Base-by-base conservation (phyloP, 1,284 basidiomycete species). In the Tylopilus sp. region DNA sequence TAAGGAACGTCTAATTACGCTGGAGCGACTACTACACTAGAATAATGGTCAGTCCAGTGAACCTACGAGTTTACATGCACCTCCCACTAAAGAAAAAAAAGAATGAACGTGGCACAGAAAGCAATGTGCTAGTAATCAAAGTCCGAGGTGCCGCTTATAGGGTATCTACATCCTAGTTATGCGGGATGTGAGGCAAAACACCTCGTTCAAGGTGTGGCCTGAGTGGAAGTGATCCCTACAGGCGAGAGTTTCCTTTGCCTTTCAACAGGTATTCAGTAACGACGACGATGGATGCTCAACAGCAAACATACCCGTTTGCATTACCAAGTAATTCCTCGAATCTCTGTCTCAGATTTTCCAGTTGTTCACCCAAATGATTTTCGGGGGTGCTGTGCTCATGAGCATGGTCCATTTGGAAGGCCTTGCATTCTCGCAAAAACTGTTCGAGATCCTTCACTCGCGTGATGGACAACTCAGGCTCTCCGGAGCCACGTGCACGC, bases 401-500 rank as follows among this genome's bases (percentile, higher is more conserved):
- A 2, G 82, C 85, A 51, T 76, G 66, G 59, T 89, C 87, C 63
- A 85, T 69, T 44, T 76, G 59, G 56, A 84, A 85, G 8, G 80
- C 78, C 43, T 76, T 60, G 46, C 75, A 75, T 60, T 86, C 82
- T 31, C 86, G 79, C 28, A 87, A 71, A 60, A 83, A 89, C 24
- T 82, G 76, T 11, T 86, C 81, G 4, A 88, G 72, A 57, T 85
- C 83, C 59, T 82, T 82, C 3, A 72, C 73, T 19, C 79, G 76
- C 10, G 70, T 66, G 22, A 75, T 72, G 0, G 81, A 84, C n/a
- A 76, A 56, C 60, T 89, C 85, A 1, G 86, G 86, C 63, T 89
- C 85, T 50, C 79, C 78, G 0, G 83, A 82, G 7, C 86, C 84
- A 32, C 86, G 80, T 39, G 79, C 75, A 19, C 83, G 81, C 7